phyloP scores from a whole-genome alignment of 2,329 filamentous ascomycete species.

The Chaetothyriales sp. region DNA sequence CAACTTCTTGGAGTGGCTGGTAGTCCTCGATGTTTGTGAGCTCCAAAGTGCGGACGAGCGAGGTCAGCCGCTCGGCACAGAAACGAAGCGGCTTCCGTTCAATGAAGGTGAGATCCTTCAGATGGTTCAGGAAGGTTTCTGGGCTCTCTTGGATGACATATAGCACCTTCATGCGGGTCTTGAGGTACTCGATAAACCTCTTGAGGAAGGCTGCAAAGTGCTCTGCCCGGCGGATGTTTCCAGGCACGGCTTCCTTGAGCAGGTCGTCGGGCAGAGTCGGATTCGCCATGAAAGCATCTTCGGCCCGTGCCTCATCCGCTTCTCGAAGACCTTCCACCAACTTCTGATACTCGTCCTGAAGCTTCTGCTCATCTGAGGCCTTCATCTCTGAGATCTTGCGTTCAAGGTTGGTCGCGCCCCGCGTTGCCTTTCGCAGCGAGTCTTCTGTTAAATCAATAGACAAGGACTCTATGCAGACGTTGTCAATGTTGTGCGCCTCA shows the following conservation, averaged over 20 bases:
- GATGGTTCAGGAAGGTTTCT: slow-evolving; percentile 77
- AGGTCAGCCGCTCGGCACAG: slow-evolving; percentile 87
- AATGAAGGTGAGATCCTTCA: slow-evolving; percentile 93
- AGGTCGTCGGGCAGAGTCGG: slow-evolving; percentile 86
- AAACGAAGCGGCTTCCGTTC: slow-evolving; percentile 87
- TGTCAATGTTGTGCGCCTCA: slow-evolving; percentile 98
- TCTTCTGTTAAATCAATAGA: slow-evolving; percentile 96
- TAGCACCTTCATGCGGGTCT: slow-evolving; percentile 94
- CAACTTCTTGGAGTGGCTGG: slow-evolving; percentile 89
- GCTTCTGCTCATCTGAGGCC: slow-evolving; percentile 80
- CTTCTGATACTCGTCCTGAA: slow-evolving; percentile 91
- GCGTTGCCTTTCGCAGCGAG: slow-evolving; percentile 74
- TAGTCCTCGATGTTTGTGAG: slow-evolving; percentile 97
- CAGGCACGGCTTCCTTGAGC: slow-evolving; percentile 86
- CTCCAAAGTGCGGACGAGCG: slow-evolving; percentile 83
- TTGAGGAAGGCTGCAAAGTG: slow-evolving; percentile 93
- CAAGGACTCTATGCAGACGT: slow-evolving; percentile 93
- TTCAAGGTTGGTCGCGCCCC: slow-evolving; percentile 82
- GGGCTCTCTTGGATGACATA: slow-evolving; percentile 96
- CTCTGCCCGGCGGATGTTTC: slow-evolving; percentile 88
- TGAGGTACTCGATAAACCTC: slow-evolving; percentile 93
- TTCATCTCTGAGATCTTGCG: slow-evolving; percentile 88
- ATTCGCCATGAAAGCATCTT: slow-evolving; percentile 95
- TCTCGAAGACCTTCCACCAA: slow-evolving; percentile 81
- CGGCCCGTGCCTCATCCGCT: slow-evolving; percentile 74